Evolutionary conservation across 1,284 basidiomycete species (phyloP), one percentile per base, ranked within the genome.

Genomic region (Meripilus lineatus): DNA sequence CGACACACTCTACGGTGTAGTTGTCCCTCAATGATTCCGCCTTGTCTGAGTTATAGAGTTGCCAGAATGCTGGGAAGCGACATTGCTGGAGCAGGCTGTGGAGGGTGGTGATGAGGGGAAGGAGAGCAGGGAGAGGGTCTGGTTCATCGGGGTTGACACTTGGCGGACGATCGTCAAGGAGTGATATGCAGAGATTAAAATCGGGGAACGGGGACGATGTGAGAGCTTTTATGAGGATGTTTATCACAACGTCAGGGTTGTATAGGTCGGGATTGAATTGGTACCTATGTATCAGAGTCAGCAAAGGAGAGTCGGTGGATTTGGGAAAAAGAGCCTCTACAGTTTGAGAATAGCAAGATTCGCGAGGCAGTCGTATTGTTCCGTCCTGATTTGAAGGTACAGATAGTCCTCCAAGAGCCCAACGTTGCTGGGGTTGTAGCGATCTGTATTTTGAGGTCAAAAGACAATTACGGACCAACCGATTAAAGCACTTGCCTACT

Each of bases 191-290:
- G 48, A 97, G 87, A 62, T 88, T 89, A 70, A 94, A 97, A 64
- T 98, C 94, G 49, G 93, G 90, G 40, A 89, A 81, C 32, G 91
- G 88, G 26, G 81, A 74, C 2, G 82, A 77, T 23, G 87, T 83
- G 45, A 98, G 77, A 17, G 93, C 79, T 74, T 97, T 96, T 65
- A 93, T 77, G 59, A 98, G 87, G 63, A 98, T 91, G 71, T 95
- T 91, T 66, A 95, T 75, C 54, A 93, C 87, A 17, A 94, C 88
- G 58, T 94, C 91, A 6, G 91, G 84, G 69, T 94, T 94, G 68
- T 91, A 91, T 35, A 95, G 79, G 62, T 89, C 82, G 15, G 90
- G 83, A 71, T 98, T 98, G 72, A 97, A 97, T 63, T 98, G 94
- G 69, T 96, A 96, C 45, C 93, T 96, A 50, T 6, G 3, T n/a